Evolutionary conservation across 2,329 filamentous ascomycete species (phyloP), one percentile per base, ranked within the genome.

Genomic region (Hymenoscyphus albidus): DNA sequence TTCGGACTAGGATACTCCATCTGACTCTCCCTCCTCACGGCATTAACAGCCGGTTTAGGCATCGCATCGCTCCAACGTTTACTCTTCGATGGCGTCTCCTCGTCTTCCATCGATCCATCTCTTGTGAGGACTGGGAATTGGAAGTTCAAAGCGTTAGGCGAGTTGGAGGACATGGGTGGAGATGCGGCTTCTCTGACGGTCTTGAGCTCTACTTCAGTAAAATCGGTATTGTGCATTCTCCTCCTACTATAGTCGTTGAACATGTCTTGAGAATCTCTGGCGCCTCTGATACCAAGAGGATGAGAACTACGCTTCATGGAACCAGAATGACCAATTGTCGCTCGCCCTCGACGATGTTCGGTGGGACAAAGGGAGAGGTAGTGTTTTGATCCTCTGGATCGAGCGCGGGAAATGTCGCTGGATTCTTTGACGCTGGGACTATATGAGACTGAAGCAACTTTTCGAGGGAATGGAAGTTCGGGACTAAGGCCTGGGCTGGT

Each of bases 1-100:
- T 54, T 58, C 2, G 71, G 70, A 31, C 57, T 67, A 2, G 70
- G 70, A 59, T 70, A 68, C 51, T 71, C 61, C 64, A 72, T 69
- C 40, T 67, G 68, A 31, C 67, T 69, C 32, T 70, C 70, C 10
- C 64, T 56, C 9, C 69, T 56, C 1, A 67, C 61, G 0, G 42
- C 59, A 48, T 56, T 63, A 5, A 59, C 42, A 10, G 39, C 27
- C 2, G 69, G 57, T 48, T 69, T 69, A 1, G 32, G n/a, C 69
- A 71, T 71, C 5, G 66, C 67, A 6, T 68, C 65, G 0, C 67
- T 68, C 70, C 70, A 72, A 51, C 5, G 44, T 38, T 32, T 32
- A 14, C 14, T 32, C 55, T 16, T 9, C 27, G 27, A 27, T 27
- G 27, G 27, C 27, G 27, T 27, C 1, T 9, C 32, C 9, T 57